A percentile compares a stretch with the other conserved stretches of the same genome.
Conservation (phyloP, 805 yeast genomes). For the Suhomyces vadensis region DNA sequence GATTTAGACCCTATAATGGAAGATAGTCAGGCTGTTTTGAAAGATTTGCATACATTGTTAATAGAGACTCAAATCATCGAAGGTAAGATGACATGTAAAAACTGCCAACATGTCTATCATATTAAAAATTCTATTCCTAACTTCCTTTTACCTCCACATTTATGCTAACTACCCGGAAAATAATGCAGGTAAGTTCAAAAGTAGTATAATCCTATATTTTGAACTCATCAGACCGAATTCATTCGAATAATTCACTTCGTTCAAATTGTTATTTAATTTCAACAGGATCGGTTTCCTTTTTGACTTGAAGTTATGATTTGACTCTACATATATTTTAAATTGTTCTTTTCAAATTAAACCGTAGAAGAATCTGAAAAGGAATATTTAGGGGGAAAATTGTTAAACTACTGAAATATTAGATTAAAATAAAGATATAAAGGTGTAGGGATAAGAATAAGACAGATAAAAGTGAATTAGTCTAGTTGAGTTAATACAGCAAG, state of each 20-base stretch:
- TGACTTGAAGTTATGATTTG: no score
- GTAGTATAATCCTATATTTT: neutral
- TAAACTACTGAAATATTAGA: no score
- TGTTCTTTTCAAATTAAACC: no score
- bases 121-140: constrained; percentile 94
- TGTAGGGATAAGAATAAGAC: no score
- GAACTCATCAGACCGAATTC: no score
- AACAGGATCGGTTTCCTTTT: neutral
- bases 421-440: no score
- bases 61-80: constrained; percentile 84
- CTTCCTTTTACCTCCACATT: constrained; percentile 90
- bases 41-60: constrained; percentile 74
- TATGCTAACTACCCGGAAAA: constrained; percentile 51
- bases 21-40: constrained; percentile 55
- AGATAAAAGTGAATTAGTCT: no score
- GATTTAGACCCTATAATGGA: constrained; percentile 53
- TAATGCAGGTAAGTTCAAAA: no score
- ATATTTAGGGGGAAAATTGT: no score
- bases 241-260: neutral
- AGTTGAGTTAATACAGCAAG: no score
- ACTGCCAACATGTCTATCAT: constrained; percentile 84
- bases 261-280: neutral
- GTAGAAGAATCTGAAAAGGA: no score
- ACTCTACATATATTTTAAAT: no score
- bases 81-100: constrained; percentile 86